Evolutionary conservation across 2,329 filamentous ascomycete species (phyloP).

Genomic region (Talaromyces islandicus): DNA sequence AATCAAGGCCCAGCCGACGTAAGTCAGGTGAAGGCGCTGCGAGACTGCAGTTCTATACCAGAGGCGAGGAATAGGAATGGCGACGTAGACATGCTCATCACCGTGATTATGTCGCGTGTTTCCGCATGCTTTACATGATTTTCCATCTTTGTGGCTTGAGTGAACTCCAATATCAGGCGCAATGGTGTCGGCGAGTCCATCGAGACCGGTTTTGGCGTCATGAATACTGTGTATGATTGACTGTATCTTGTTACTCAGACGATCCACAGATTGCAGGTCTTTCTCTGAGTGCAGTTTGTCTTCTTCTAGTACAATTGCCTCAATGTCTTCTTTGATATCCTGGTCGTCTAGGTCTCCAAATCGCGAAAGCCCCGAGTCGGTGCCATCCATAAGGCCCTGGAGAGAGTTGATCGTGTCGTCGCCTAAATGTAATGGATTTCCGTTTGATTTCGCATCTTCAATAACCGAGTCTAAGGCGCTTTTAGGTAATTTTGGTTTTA

Average conservation of each 20-base stretch:
- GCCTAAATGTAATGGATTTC: conserved; percentile 32
- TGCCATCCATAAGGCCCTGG: conserved; percentile 33
- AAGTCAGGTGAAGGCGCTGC: conserved; percentile 27
- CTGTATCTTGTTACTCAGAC: conserved; percentile 33
- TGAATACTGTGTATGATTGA: conserved; percentile 35
- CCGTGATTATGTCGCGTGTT: conserved; percentile 8
- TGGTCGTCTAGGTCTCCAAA: conserved; percentile 4
- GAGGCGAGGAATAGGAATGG: conserved; percentile 30
- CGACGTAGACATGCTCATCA: conserved; percentile 24
- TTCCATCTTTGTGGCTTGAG: background rate
- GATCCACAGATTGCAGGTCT: conserved; percentile 28
- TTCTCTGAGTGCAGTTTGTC: background rate
- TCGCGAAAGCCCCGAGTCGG: background rate
- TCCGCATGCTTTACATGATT: conserved; percentile 18
- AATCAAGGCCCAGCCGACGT: conserved; percentile 34
- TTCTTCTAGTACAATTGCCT: background rate
- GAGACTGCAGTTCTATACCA: conserved; percentile 26
- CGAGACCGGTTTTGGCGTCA: conserved; percentile 34
- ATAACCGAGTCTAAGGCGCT: conserved; percentile 38
- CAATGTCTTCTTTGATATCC: background rate
- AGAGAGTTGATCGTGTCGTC: conserved; percentile 43
- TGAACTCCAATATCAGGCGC: conserved; percentile 11
- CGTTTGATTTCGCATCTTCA: conserved; percentile 33
- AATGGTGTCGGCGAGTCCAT: conserved; percentile 33
- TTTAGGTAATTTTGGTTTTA: conserved; percentile 34